A percentile compares a stretch with the other conserved stretches of the same genome.
Evolutionary conservation across 2,329 filamentous ascomycete genomes (phyloP).

Genomic region (Ophiostoma piceae): DNA sequence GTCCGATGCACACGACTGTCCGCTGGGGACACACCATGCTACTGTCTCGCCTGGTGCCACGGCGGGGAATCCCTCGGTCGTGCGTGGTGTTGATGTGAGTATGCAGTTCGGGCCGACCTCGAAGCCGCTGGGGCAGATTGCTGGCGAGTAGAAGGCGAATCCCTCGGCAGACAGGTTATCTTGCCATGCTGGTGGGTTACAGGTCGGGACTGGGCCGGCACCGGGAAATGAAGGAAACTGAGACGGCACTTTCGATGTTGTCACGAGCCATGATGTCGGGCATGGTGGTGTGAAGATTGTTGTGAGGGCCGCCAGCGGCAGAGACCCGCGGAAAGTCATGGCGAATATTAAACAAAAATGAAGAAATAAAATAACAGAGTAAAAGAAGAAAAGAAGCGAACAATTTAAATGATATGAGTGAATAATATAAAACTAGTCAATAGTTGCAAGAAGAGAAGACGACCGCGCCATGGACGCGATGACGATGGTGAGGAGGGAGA

Average conservation of each 20-base stretch:
- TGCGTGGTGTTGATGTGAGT: conserved; percentile 22
- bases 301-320: conserved; percentile 37
- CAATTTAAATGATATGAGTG: neutral
- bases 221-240: conserved; percentile 36
- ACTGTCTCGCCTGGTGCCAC: conserved; percentile 27
- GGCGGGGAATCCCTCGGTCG: conserved; percentile 25
- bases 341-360: neutral
- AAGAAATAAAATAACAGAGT: neutral
- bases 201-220: conserved; percentile 30
- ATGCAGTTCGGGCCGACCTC: conserved; percentile 33
- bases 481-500: neutral
- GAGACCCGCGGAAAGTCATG: conserved; percentile 30
- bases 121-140: conserved; percentile 39
- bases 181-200: conserved; percentile 35
- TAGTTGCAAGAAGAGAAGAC: conserved; percentile 4
- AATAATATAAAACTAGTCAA: neutral
- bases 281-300: conserved; percentile 41
- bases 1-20: conserved; percentile 39
- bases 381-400: neutral
- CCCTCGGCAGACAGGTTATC: conserved; percentile 35
- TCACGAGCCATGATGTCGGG: conserved; percentile 38
- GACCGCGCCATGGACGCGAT: conserved; percentile 1
- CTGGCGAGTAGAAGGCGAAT: conserved; percentile 40
- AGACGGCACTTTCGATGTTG: conserved; percentile 37
- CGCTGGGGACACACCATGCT: conserved; percentile 31